Base-by-base conservation (phyloP, 2,329 filamentous ascomycete genomes). In the Penicillium thymicola region DNA sequence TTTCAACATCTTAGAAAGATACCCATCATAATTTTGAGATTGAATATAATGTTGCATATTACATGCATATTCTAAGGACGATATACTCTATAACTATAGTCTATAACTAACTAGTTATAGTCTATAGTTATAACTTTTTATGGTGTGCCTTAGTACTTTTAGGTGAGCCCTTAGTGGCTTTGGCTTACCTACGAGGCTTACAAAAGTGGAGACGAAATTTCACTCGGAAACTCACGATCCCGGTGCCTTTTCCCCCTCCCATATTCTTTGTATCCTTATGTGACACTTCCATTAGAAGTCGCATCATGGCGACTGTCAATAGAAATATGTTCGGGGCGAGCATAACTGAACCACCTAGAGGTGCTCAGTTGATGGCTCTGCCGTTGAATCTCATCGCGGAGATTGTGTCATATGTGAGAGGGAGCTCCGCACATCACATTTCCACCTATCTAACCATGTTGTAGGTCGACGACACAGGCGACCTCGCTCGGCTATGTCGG, bases 331-430 rank as follows among this genome's bases (percentile, higher is more conserved):
- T 77, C 60, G 71, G 70, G 46, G 70, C 70, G 56, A 72, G 62
- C 60, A 65, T 75, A 60, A 61, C 59, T 16, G 68, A 74, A 49
- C 63, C 51, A 25, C 70, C 71, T 43, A 60, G 64, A 25, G 67
- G 66, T 36, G 61, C 65, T 5, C 70, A 70, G 45, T 55, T 77
- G 58, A 66, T 75, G 66, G 63, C 67, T 23, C 75, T 86, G 9
- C 84, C 84, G 13, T 70, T 87, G 65, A 84, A 85, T 62, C 71
- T 86, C 41, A 78, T 87, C 58, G 82, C 80, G 32, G 73, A 79
- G 56, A 85, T 86, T 55, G 74, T 86, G 49, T 77, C 79, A 43
- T 76, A 81, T 67, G 81, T 83, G 74, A 64, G 79, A 27, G 18
- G 21, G 27, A 30, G 18, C 27, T 43, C 40, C 36, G 16, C n/a